Evolutionary conservation across 140 eudicot genomes (phyloP).

Genomic region (Bidens hawaiensis): DNA sequence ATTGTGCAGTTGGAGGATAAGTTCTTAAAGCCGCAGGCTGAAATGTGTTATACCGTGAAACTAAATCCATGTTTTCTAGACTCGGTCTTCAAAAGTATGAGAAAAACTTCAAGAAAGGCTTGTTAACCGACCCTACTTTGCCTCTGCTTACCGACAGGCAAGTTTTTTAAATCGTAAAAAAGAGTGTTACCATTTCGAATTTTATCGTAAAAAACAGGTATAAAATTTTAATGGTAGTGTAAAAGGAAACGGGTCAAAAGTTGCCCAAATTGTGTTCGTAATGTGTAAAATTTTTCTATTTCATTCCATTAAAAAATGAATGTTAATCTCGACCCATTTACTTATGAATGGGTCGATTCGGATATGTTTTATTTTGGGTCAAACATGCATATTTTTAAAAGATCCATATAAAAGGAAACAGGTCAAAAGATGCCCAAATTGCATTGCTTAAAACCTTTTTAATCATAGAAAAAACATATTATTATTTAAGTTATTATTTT

Average conservation of each 20-base stretch:
- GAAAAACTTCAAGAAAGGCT: not conserved
- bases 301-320: too few relatives aligned
- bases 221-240: too few relatives aligned
- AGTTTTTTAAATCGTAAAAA: not conserved
- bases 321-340: too few relatives aligned
- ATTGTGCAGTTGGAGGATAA: not conserved
- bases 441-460: too few relatives aligned
- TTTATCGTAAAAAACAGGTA: too few relatives aligned
- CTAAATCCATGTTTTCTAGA: not conserved
- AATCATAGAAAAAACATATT: too few relatives aligned
- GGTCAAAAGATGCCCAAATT: not conserved
- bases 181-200: not conserved
- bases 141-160: slow-evolving; percentile 1
- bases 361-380: too few relatives aligned
- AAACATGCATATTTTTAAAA: not conserved
- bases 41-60: not conserved
- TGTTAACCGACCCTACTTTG: not conserved
- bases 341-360: too few relatives aligned
- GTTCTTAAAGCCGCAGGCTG: not conserved
- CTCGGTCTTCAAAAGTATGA: not conserved
- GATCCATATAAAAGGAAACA: not conserved
- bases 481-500: too few relatives aligned
- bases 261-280: too few relatives aligned
- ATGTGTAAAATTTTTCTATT: too few relatives aligned
- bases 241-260: too few relatives aligned